Base-by-base conservation (phyloP, 2,329 filamentous ascomycete genomes). In the Hymenoscyphus repandus region DNA sequence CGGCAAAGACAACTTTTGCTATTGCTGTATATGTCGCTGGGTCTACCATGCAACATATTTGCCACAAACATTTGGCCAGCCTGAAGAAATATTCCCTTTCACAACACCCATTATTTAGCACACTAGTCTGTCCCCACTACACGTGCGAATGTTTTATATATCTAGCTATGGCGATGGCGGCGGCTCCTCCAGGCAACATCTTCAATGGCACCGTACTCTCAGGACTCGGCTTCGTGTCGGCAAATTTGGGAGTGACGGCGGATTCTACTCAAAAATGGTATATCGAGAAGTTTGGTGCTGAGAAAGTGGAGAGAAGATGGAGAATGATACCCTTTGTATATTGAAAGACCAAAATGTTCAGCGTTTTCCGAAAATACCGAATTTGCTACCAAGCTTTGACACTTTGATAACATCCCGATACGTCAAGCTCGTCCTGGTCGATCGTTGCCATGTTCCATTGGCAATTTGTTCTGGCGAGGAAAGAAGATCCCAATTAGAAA, bases 71-170 rank as follows among this genome's bases (percentile, higher is more conserved):
- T 61, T 77, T 93, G 17, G 81, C 83, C 38, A 77, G 78, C 36
- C 71, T 93, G 53, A 80, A 82, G 65, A 92, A 90, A 64, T 97
- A 99, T 69, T 87, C 86, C 10, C 75, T 97, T 20, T 92, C 92
- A 0, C 72, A 77, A 2, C 77, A 86, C 53, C 83, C 85, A 2
- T 70, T 86, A 51, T 99, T 97, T 68, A 74, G 74, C 40, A 74
- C 76, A 51, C 69, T 95, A 18, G 70, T 96, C 36, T 95, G 88
- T 61, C 90, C 93, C 15, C 93, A 99, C 70, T 99, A 97, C 69
- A 87, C 87, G 3, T 89, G 86, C 63, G 93, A 97, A 71, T 91
- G 88, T 64, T 66, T 86, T 37, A 81, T 96, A 52, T 97, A 99
- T 66, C 65, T 90, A 17, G 78, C 85, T n/a, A 70, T 99, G 57